A percentile compares a stretch with the other conserved stretches of the same genome.
Evolutionary conservation across 306 rosid species (phyloP).

Genomic region (Geum urbanum): DNA sequence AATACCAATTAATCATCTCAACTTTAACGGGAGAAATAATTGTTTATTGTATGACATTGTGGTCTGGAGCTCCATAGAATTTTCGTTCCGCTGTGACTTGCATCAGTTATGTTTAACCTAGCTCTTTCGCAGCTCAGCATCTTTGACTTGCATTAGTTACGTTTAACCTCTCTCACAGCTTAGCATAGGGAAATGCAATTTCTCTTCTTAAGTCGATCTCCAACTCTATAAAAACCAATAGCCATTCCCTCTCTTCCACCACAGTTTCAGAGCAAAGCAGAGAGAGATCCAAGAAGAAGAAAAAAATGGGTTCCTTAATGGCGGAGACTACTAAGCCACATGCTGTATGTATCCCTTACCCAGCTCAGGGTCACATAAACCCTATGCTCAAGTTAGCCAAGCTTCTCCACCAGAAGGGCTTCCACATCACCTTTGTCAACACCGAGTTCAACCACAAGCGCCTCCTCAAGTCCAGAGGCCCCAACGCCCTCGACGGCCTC

Average conservation of each 20-base stretch:
- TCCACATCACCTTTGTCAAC: conserved; percentile 44
- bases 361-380: conserved; percentile 43
- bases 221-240: neutral
- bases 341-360: conserved; percentile 35
- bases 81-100: no score
- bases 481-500: conserved; percentile 29
- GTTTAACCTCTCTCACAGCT: neutral
- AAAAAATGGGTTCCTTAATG: conserved; percentile 1
- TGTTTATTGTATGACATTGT: no score
- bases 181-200: neutral
- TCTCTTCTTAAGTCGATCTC: neutral
- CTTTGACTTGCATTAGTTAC: neutral
- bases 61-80: no score
- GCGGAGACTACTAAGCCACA: conserved; percentile 16
- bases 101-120: no score
- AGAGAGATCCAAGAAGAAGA: neutral
- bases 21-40: no score
- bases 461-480: conserved; percentile 32
- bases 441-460: conserved; percentile 41
- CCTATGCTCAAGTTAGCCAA: conserved; percentile 39
- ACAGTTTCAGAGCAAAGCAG: neutral
- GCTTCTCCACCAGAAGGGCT: conserved; percentile 38
- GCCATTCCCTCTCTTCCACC: neutral
- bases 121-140: no score
- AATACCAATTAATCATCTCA: no score